Evolutionary conservation across 192 early-diverging fungal species (phyloP).

Genomic region (Mortierella hygrophila): DNA sequence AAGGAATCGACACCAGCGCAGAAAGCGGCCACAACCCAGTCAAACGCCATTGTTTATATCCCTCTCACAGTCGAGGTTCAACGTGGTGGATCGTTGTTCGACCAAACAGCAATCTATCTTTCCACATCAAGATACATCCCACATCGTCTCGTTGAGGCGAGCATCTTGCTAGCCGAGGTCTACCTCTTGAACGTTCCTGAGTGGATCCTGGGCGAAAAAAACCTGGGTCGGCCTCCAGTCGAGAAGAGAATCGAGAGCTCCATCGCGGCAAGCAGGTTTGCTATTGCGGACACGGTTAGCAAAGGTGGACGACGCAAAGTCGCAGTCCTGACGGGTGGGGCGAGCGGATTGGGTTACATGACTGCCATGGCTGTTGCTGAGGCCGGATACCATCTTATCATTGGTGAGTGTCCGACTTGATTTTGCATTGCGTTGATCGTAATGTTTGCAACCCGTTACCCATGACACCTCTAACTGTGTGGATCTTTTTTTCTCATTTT

Average conservation of each 20-base stretch:
- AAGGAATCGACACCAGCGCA: background rate
- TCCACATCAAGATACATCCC: conserved; percentile 43
- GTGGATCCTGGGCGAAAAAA: conserved; percentile 40
- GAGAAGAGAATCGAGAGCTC: conserved; percentile 37
- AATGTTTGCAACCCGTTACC: background rate
- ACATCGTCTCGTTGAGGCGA: conserved; percentile 21
- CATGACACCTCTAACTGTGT: background rate
- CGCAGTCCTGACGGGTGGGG: conserved; percentile 46
- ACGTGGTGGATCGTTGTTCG: conserved; percentile 27
- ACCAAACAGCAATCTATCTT: conserved; percentile 15
- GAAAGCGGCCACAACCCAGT: background rate
- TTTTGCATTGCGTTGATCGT: background rate
- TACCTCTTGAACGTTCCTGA: conserved; percentile 38
- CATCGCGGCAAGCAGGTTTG: conserved; percentile 25
- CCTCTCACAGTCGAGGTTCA: conserved; percentile 36
- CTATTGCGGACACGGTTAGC: conserved; percentile 15
- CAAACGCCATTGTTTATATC: conserved; percentile 4
- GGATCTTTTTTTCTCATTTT: background rate
- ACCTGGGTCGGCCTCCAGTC: conserved; percentile 1
- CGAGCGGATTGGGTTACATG: conserved; percentile 36
- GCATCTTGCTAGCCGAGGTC: conserved; percentile 32
- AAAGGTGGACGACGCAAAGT: conserved; percentile 39
- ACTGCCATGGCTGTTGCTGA: conserved; percentile 43
- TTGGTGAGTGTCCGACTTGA: conserved; percentile 11
- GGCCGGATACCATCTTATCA: conserved; percentile 51